These are phyloP conservation scores for Echeveria elegans DNA, from an alignment of 164 flowering plant species.

Conservation along the genomic window DNA sequence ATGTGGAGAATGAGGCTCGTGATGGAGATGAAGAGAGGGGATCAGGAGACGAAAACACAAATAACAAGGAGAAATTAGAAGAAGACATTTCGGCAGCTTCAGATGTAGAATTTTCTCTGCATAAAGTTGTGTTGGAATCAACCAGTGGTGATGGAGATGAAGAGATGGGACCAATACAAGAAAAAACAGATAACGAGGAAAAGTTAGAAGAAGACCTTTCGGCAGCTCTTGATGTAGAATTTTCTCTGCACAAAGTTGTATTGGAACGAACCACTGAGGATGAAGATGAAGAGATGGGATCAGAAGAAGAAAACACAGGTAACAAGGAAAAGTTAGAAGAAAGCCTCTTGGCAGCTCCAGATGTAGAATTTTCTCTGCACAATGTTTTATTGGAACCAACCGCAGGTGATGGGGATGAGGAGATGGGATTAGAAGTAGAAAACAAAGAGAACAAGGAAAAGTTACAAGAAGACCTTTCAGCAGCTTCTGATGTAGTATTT, in stretches of 20 bases:
- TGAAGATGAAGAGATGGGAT: background rate
- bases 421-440: too few relatives aligned
- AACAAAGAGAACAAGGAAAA: too few relatives aligned
- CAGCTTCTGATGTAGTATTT: too few relatives aligned
- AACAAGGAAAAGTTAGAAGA: conserved; percentile 1
- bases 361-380: background rate
- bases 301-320: background rate
- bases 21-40: background rate
- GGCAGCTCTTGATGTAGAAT: background rate
- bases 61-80: conserved; percentile 3
- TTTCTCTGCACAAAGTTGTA: background rate
- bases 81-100: background rate
- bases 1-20: background rate
- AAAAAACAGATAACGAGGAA: background rate
- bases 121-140: background rate
- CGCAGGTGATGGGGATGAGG: too few relatives aligned
- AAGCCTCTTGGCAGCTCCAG: background rate
- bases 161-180: background rate
- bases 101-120: background rate
- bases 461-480: too few relatives aligned
- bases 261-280: conserved; percentile 2
- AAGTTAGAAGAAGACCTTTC: background rate
- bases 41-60: background rate
- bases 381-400: background rate
- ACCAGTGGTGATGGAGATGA: conserved; percentile 5